Evolutionary conservation across 176 grass and related monocot genomes (phyloP).

Genomic region (Oryza coarctata): DNA sequence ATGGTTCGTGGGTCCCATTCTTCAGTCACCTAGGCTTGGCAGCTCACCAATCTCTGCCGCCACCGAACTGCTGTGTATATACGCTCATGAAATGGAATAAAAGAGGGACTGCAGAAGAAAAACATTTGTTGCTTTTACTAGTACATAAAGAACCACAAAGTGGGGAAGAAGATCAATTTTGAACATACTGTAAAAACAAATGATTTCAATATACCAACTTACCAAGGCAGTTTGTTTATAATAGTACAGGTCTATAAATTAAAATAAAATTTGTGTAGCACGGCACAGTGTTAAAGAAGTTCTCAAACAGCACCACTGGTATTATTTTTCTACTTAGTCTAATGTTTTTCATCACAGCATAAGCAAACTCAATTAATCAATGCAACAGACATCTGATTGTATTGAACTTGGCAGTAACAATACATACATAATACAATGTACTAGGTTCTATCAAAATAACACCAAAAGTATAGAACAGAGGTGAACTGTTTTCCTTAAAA

Average conservation of each 20-base stretch:
- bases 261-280: neutral
- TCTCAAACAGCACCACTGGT: neutral
- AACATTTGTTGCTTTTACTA: conserved; percentile 10
- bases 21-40: conserved; percentile 15
- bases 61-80: conserved; percentile 8
- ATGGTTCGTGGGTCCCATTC: conserved; percentile 5
- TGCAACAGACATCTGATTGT: neutral
- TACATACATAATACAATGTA: neutral
- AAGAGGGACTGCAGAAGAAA: conserved; percentile 30
- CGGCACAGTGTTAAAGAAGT: neutral
- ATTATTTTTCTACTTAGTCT: neutral
- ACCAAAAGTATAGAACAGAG: neutral
- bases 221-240: neutral
- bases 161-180: conserved; percentile 28
- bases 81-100: conserved; percentile 38
- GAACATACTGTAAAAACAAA: neutral
- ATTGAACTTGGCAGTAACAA: neutral
- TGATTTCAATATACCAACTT: neutral
- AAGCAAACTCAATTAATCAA: neutral
- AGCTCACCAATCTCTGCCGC: conserved; percentile 33
- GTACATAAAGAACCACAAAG: conserved; percentile 5
- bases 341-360: neutral
- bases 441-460: neutral
- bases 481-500: neutral
- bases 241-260: neutral